Conservation (phyloP, 2,329 filamentous ascomycete species). For the Thermothelomyces thermophilus region DNA sequence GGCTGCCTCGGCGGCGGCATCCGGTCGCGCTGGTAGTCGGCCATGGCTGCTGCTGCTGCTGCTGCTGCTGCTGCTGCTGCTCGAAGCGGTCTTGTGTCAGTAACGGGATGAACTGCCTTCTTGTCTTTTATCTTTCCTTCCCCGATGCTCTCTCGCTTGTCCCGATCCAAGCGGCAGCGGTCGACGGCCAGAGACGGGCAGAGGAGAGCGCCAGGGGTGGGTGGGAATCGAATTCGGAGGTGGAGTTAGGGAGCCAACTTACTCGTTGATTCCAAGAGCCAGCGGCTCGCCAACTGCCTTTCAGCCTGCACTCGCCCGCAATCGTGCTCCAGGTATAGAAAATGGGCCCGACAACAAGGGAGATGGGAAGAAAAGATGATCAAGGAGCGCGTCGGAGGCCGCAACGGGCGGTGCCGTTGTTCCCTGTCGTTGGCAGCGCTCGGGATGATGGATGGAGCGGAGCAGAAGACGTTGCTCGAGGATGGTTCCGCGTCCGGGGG, state of each 20-base stretch:
- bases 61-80: too few species aligned
- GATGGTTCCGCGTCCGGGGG: slow-evolving; percentile 7
- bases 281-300: slow-evolving; percentile 16
- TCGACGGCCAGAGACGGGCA: slow-evolving; percentile 7
- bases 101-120: not conserved
- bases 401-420: slow-evolving; percentile 14
- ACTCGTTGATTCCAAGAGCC: slow-evolving; percentile 18
- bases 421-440: slow-evolving; percentile 3
- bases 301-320: not conserved
- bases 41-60: slow-evolving; percentile 49
- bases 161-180: not conserved
- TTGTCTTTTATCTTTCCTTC: too few species aligned
- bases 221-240: slow-evolving; percentile 19
- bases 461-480: slow-evolving; percentile 8
- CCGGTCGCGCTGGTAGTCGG: slow-evolving; percentile 52
- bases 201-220: slow-evolving; percentile 1
- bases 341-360: not conserved
- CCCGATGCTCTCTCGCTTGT: not conserved
- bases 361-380: not conserved
- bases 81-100: slow-evolving; percentile 20
- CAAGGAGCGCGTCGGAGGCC: slow-evolving; percentile 8
- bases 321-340: not conserved
- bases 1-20: slow-evolving; percentile 32
- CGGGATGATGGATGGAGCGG: slow-evolving; percentile 1
- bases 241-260: slow-evolving; percentile 20